Base-by-base conservation (phyloP, 2,329 filamentous ascomycete species). In the Cephalotrichum gorgonifer region DNA sequence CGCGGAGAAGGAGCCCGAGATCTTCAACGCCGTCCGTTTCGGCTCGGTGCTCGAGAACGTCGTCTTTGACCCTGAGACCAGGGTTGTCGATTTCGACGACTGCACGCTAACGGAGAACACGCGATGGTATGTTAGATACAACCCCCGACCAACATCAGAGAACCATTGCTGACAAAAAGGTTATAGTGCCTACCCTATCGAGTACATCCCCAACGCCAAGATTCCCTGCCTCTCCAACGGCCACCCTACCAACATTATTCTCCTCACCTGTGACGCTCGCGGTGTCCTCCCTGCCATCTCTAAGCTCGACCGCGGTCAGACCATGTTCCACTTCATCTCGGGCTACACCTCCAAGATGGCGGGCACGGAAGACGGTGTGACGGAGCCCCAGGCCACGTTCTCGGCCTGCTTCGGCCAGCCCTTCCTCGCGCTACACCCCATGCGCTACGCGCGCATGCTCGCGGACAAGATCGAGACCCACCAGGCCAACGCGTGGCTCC, bases 311-410 rank as follows among this genome's bases (percentile, higher is more conserved):
- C 81, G 85, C 56, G 82, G 88, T 62, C 93, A 97, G 75, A 95
- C 89, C 69, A 97, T 98, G 91, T 98, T 97, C 85, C 93, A 98
- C 79, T 98, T 98, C 83, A 98, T 98, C 72, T 95, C 88, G 17
- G 93, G 93, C 60, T 98, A 98, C 79, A 98, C 93, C 55, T 97
- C 91, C 65, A 98, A 98, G 84, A 98, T 98, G 93, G 93, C 93
- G 56, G 93, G 93, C 63, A 98, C 93, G 30, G 93, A 98, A 74
- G 88, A 96, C 57, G 93, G 93, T 63, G 83, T 98, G 56, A 94
- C 87, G 9, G 93, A 98, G 74, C 93, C 93, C 56, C 88, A 97
- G 73, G 93, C 93, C 23, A 98, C 93, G 62, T 98, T 98, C 83
- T 97, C 90, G 25, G 94, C 90, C 48, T 98, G 93, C 82, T 98